Conservation (phyloP, 176 grass and related monocot species). For the Oryza nivara region DNA sequence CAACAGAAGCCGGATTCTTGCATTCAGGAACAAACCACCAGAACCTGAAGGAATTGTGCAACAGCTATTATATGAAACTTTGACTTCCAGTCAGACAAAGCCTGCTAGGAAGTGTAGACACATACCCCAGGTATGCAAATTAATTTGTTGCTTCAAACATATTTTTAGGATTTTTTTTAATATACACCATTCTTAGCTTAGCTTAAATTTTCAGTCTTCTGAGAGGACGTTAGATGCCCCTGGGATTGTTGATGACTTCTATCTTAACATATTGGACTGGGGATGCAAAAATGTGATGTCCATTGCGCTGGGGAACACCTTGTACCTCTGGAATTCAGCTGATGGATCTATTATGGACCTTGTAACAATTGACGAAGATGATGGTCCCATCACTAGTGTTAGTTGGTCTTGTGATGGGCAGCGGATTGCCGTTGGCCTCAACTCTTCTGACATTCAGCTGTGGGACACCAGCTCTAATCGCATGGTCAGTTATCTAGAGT, state of each 20-base stretch:
- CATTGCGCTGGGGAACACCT: slow-evolving; percentile 56
- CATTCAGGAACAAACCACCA: slow-evolving; percentile 62
- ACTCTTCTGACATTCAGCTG: slow-evolving; percentile 62
- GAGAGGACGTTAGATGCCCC: slow-evolving; percentile 63
- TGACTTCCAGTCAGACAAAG: slow-evolving; percentile 28
- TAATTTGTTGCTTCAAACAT: slow-evolving; percentile 17
- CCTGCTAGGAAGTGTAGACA: slow-evolving; percentile 38
- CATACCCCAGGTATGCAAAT: slow-evolving; percentile 58
- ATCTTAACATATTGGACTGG: slow-evolving; percentile 67
- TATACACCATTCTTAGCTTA: slow-evolving; percentile 26
- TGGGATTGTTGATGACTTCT: slow-evolving; percentile 61
- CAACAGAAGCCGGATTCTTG: slow-evolving; percentile 55
- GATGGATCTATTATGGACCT: slow-evolving; percentile 54
- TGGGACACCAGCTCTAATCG: slow-evolving; percentile 54
- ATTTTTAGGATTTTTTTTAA: background rate
- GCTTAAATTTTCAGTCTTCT: slow-evolving; percentile 38
- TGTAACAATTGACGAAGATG: slow-evolving; percentile 55
- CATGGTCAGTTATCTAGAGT: slow-evolving; percentile 43
- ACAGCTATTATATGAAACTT: slow-evolving; percentile 13
- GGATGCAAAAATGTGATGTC: slow-evolving; percentile 60
- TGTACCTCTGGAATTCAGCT: slow-evolving; percentile 64
- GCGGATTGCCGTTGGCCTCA: slow-evolving; percentile 58
- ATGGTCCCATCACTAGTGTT: no score
- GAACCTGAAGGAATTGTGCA: slow-evolving; percentile 18
- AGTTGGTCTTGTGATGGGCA: background rate